These are phyloP conservation scores for Suillus decipiens DNA, from an alignment of 768 basidiomycete genomes.

Conservation along the genomic window DNA sequence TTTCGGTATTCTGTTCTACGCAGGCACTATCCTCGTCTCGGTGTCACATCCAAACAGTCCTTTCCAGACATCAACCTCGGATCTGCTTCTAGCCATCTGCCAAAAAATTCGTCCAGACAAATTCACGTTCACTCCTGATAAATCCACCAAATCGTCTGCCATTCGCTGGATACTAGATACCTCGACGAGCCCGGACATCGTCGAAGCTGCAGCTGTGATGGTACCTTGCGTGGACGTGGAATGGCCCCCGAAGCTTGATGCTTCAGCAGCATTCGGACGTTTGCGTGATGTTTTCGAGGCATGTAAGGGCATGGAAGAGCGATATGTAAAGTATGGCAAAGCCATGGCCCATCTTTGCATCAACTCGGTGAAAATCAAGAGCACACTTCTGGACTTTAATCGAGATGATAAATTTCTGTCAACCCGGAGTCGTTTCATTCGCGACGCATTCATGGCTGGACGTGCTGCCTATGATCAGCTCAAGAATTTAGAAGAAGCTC, in stretches of 20 bases:
- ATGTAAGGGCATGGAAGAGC: not conserved
- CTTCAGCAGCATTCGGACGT: not conserved
- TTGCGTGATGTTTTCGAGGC: not conserved
- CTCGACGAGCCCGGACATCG: slow-evolving; percentile 8
- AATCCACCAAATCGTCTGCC: not conserved
- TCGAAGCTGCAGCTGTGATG: not conserved
- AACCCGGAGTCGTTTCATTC: not conserved
- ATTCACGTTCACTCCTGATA: not conserved
- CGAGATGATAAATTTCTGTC: no score
- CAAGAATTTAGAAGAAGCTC: no score
- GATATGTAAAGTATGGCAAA: not conserved
- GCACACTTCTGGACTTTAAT: no score
- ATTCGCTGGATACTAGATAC: slow-evolving; percentile 22
- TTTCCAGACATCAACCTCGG: not conserved
- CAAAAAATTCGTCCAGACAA: not conserved
- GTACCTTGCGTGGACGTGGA: not conserved
- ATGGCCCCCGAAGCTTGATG: not conserved
- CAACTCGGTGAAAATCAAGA: not conserved
- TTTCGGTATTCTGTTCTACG: not conserved
- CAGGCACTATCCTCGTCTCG: not conserved
- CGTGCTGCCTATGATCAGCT: not conserved
- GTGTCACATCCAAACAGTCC: not conserved
- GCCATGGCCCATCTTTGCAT: not conserved
- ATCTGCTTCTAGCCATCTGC: not conserved
- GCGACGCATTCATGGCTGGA: not conserved